Base-by-base conservation (phyloP, 371 early-diverging fungal species). In the Dentiscutata heterogama region DNA sequence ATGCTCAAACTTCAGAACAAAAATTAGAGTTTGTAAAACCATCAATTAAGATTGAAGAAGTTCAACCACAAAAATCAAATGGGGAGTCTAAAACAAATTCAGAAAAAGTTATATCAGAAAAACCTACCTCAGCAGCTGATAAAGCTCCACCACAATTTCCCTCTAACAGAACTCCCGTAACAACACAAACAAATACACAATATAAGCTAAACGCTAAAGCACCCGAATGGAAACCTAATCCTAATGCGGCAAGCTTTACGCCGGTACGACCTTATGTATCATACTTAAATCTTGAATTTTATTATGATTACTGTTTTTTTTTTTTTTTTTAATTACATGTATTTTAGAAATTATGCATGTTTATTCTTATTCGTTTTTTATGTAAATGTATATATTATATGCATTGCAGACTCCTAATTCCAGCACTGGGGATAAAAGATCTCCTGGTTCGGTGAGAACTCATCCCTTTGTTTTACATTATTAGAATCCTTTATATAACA, bases 191-290 rank as follows among this genome's bases (percentile, higher is more conserved):
- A 16, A 86, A 85, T 7, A 53, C 86, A 4, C 68, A 83, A 29
- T 96, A 95, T 86, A 96, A 95, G 80, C 90, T 96, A 82, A 97
- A 96, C 83, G 91, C 91, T 58, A 94, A 94, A 75, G 98, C 97
- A 2, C 91, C 92, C 2, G 95, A 95, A 54, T 98, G 97, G 86
- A 96, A 94, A 80, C 96, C 96, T 20, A 96, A 95, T 74, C 93
- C 93, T n/a, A 83, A 91, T 22, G 96, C 95, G 3, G 84, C 93
- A 27, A 90, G 91, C 2, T 96, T 96, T 86, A 92, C 94, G 53
- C 96, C 96, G 50, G 90, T 86, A 86, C 84, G 87, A 20, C 53
- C 16, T 73, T 1, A 50, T 50, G 46, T 70, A 70, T 70, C 70
- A 70, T n/a, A 25, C 11, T 46, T 46, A 46, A 46, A 46, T 8